A percentile compares a stretch with the other conserved stretches of the same genome.
phyloP scores from a whole-genome alignment of 2,329 filamentous ascomycete species.

The Aspergillus sp. region DNA sequence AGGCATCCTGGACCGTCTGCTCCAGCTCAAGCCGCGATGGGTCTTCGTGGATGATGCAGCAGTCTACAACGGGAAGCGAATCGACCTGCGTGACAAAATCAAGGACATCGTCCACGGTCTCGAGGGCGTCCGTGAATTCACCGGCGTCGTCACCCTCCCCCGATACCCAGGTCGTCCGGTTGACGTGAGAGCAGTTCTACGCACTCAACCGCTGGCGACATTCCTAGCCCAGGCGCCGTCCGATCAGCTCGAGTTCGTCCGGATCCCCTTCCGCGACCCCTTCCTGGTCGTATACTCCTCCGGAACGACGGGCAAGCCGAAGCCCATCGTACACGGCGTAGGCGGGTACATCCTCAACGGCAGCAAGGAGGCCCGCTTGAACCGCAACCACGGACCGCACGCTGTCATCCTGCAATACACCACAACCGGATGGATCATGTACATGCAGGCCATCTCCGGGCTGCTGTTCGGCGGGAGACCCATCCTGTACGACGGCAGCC shows the following conservation, averaged over 20 bases:
- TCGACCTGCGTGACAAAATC: slow-evolving; percentile 73
- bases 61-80: slow-evolving; percentile 73
- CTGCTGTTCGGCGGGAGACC: slow-evolving; percentile 60
- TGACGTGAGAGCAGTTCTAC: slow-evolving; percentile 56
- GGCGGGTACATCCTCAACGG: slow-evolving; percentile 37
- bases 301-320: slow-evolving; percentile 79
- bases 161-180: slow-evolving; percentile 58
- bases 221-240: slow-evolving; percentile 36
- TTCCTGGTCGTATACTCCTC: slow-evolving; percentile 75
- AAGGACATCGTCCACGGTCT: slow-evolving; percentile 62
- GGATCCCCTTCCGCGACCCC: slow-evolving; percentile 69
- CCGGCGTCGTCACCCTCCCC: slow-evolving; percentile 63
- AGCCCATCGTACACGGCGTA: slow-evolving; percentile 75
- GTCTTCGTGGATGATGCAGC: slow-evolving; percentile 82
- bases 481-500: slow-evolving; percentile 79
- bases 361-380: slow-evolving; percentile 60
- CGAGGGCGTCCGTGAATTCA: slow-evolving; percentile 58
- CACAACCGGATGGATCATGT: slow-evolving; percentile 88
- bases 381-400: slow-evolving; percentile 45
- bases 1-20: slow-evolving; percentile 70
- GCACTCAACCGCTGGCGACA: slow-evolving; percentile 36
- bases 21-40: slow-evolving; percentile 72
- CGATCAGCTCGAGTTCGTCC: slow-evolving; percentile 52
- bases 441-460: slow-evolving; percentile 59
- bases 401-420: slow-evolving; percentile 58